Evolutionary conservation across 164 flowering plant species (phyloP), one percentile per base, ranked within the genome.

Genomic region (Hamamelis virginiana): DNA sequence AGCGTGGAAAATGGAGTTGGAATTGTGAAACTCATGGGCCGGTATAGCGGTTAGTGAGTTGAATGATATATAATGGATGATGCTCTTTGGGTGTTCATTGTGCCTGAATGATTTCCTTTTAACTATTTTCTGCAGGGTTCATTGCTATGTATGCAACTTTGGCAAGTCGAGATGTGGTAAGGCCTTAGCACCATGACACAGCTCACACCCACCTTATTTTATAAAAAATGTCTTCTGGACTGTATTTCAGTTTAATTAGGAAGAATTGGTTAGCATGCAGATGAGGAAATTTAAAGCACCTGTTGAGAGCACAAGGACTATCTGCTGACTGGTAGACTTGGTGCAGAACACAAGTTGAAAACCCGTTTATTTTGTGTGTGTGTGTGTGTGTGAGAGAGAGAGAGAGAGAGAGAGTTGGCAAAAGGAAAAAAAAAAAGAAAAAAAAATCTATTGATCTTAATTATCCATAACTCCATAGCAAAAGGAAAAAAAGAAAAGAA

Each of bases 101-200:
- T 50, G 41, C 33, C 28, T 13, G 6, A 12, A 16, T 58, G 9
- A 18, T 26, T 62, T 52, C n/a, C 3, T 59, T 5, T 64, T 0
- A 65, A 43, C 18, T 43, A 38, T 12, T 2, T 52, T 56, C 8
- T 78, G 71, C 81, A 86, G 90, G 90, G 21, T 86, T 86, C 71
- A 86, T 86, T 59, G 88, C 90, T 16, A 74, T 84, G 84, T 71
- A 45, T 80, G 90, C 88, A 59, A 86, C 90, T 28, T 68, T 86
- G 71, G 90, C 88, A 48, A 86, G 85, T 72, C 74, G 90, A 70
- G 90, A 86, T 71, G 90, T 86, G 88, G 90, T 85, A 72, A 74
- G 80, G 56, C 56, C 48, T 59, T 21, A 21, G 13, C 38, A 28
- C 63, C 18, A 58, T 18, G 25, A 9, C 61, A 46, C 38, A 23